Base-by-base conservation (phyloP, 2,329 filamentous ascomycete species). In the Colletotrichum horii region DNA sequence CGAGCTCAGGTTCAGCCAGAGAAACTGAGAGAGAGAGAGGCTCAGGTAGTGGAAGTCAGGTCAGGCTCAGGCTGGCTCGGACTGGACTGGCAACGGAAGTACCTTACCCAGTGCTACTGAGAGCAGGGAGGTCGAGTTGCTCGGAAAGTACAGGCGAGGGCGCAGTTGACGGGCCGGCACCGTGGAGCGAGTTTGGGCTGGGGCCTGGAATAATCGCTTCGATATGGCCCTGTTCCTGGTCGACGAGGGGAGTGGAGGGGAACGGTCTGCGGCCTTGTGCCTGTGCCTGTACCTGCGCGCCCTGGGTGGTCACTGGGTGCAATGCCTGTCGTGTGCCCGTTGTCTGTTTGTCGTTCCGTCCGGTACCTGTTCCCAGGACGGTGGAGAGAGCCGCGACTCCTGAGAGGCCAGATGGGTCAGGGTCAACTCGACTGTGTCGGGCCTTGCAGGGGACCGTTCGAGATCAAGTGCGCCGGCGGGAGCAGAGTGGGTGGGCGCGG, bases 361-460 rank as follows among this genome's bases (percentile, higher is more conserved):
- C 72, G 69, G 58, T 74, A 71, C 70, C 6, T 52, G 43, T 52
- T 52, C 43, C 72, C 62, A 75, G 69, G 68, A 60, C 36, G 43
- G 61, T 72, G 72, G 61, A 72, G 68, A 66, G 30, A 48, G 64
- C 19, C 9, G 30, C 26, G 65, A 43, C 62, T 66, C 62, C 62
- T 66, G 52, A 70, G 56, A 70, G 34, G 36, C 43, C 34, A 22
- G 60, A 71, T 64, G 70, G 70, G 38, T 73, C 56, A 69, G 36
- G 55, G 24, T 62, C 52, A 61, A 26, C 8, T 61, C 34, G 66
- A 58, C 60, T 74, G 72, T 61, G 36, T 71, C 52, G 36, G 62
- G 32, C 24, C 14, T 38, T 36, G 64, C 73, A 73, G 70, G 64
- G 73, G 73, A 65, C 9, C 38, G 73, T 72, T 75, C 38, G 69